Evolutionary conservation across 176 grass and related monocot genomes (phyloP).

Genomic region (Tillandsia fasciculata): DNA sequence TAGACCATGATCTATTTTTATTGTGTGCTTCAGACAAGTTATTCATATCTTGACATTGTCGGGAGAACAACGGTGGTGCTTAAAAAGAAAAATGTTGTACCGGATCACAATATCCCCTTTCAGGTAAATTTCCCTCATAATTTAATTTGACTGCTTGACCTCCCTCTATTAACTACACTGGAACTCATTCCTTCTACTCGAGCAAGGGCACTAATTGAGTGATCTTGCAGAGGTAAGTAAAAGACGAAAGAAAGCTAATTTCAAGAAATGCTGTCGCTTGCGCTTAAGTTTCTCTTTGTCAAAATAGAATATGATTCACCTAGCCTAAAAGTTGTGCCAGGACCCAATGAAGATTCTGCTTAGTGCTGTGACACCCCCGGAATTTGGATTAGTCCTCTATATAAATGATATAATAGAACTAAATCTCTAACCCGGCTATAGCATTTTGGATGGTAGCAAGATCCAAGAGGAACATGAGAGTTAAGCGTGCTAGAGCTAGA

Average conservation of each 20-base stretch:
- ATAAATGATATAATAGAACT: no score
- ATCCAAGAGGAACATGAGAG: no score
- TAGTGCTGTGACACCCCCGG: no score
- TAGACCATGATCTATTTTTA: slow-evolving; percentile 6
- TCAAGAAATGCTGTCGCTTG: not conserved
- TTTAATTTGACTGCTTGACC: not conserved
- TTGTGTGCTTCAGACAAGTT: slow-evolving; percentile 41
- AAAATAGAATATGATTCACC: not conserved
- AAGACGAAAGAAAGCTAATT: not conserved
- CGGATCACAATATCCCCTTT: slow-evolving; percentile 59
- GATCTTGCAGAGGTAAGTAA: not conserved
- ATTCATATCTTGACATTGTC: slow-evolving; percentile 66
- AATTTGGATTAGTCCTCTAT: no score
- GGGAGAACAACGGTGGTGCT: slow-evolving; percentile 64
- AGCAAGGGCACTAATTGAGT: not conserved
- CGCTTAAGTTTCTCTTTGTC: not conserved
- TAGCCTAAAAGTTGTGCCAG: no score
- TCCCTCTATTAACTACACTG: slow-evolving; percentile 3
- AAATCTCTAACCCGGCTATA: no score
- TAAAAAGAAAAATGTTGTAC: slow-evolving; percentile 60
- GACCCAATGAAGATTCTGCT: no score
- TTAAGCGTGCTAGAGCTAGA: no score
- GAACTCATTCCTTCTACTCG: not conserved
- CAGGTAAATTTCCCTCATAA: slow-evolving; percentile 34
- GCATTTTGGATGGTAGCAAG: no score